Evolutionary conservation across 2,329 filamentous ascomycete genomes (phyloP).

Genomic region (Orbilia quercus): DNA sequence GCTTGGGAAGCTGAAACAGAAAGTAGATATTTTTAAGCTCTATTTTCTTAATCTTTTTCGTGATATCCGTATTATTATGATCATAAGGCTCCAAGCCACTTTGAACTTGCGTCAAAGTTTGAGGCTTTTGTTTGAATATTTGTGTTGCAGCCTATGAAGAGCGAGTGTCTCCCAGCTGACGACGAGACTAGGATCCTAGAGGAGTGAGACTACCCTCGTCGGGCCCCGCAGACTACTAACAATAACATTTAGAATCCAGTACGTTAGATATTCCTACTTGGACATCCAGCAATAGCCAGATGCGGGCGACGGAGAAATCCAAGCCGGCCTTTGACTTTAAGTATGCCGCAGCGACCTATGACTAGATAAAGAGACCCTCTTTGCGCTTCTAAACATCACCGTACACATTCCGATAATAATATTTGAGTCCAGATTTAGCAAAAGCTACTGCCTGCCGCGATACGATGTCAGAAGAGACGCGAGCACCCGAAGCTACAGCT

Average conservation of each 20-base stretch:
- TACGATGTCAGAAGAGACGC: slow-evolving; percentile 24
- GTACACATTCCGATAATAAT: too few species aligned
- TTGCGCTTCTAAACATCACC: not conserved
- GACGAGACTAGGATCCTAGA: too few species aligned
- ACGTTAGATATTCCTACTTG: too few species aligned
- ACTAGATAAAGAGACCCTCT: not conserved
- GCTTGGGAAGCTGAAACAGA: too few species aligned
- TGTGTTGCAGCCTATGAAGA: not conserved
- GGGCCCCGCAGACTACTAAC: not conserved
- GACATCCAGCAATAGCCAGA: not conserved
- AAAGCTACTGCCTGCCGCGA: not conserved
- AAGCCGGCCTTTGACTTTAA: slow-evolving; percentile 16
- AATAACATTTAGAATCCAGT: slow-evolving; percentile 13
- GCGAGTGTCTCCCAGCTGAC: too few species aligned
- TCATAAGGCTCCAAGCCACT: too few species aligned
- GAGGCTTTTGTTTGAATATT: slow-evolving; percentile 2
- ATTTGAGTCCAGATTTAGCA: too few species aligned
- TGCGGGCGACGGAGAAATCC: slow-evolving; percentile 21
- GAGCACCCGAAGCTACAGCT: not conserved
- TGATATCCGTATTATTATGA: too few species aligned
- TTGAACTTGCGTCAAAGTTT: too few species aligned
- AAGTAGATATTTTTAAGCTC: not conserved
- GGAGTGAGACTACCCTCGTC: too few species aligned
- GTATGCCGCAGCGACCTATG: not conserved
- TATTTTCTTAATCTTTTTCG: too few species aligned